phyloP scores from a whole-genome alignment of 352 stramenopile species.

The Globisporangium recalcitrans region DNA sequence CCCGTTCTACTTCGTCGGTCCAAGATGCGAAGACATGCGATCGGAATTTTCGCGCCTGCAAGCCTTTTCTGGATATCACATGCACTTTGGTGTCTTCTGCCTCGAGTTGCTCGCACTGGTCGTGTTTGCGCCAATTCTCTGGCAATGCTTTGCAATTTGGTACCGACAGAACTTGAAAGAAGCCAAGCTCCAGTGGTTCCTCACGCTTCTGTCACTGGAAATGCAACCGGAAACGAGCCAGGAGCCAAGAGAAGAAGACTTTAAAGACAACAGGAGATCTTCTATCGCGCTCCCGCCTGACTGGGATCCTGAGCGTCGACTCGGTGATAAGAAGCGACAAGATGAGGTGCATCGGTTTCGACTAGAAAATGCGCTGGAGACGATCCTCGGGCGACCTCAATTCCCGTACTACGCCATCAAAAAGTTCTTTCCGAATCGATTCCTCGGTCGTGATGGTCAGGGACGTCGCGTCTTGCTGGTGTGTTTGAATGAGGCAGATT shows the following conservation, averaged over 20 bases:
- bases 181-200: conserved; percentile 34
- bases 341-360: conserved; percentile 27
- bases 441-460: conserved; percentile 21
- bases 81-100: neutral
- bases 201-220: conserved; percentile 29
- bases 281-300: neutral
- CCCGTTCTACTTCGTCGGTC: conserved; percentile 3
- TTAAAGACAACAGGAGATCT: neutral
- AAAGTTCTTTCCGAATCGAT: conserved; percentile 24
- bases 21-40: neutral
- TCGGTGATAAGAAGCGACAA: neutral
- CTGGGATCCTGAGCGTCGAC: neutral
- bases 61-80: neutral
- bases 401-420: conserved; percentile 37
- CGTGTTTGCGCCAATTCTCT: conserved; percentile 19
- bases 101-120: conserved; percentile 12
- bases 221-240: conserved; percentile 14
- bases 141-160: conserved; percentile 23
- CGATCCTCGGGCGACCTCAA: conserved; percentile 28
- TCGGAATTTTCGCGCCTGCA: neutral
- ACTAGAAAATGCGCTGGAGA: conserved; percentile 33
- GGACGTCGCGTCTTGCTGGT: conserved; percentile 26
- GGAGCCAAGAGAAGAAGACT: neutral
- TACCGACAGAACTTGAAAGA: conserved; percentile 20
- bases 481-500: conserved; percentile 18